Evolutionary conservation across 345 rosid genomes (phyloP).

Genomic region (Psidium friedrichsthalianum): DNA sequence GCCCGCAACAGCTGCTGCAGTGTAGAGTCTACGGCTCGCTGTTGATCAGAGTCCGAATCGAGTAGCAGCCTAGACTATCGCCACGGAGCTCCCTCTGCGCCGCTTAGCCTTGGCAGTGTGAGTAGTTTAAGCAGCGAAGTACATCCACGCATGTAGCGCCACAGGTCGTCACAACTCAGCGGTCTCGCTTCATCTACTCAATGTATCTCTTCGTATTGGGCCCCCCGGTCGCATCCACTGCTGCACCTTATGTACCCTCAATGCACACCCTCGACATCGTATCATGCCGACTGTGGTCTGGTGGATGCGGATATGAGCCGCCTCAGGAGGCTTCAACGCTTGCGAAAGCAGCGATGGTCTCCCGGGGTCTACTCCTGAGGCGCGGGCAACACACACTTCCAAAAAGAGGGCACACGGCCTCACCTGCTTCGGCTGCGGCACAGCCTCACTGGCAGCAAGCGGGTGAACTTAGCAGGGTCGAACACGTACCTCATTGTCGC

Average conservation of each 20-base stretch:
- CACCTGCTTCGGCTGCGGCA: background rate
- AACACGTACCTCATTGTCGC: background rate
- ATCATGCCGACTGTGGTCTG: constrained; percentile 10
- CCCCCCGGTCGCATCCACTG: too few species aligned
- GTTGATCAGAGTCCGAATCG: background rate
- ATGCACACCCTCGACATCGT: too few species aligned
- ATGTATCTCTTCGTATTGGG: too few species aligned
- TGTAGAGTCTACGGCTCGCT: constrained; percentile 2
- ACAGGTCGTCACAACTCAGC: too few species aligned
- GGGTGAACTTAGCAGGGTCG: background rate
- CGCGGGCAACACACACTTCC: background rate
- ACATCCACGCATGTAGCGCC: too few species aligned
- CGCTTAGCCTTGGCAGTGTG: background rate
- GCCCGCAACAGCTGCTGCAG: constrained; percentile 15
- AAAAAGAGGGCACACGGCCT: background rate
- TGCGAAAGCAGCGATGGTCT: constrained; percentile 1
- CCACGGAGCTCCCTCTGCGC: background rate
- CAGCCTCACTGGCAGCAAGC: background rate
- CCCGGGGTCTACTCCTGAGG: background rate
- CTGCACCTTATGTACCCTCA: too few species aligned
- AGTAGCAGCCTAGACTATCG: background rate
- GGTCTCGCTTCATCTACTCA: constrained; percentile 5
- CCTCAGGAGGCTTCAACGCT: constrained; percentile 22
- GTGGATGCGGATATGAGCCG: constrained; percentile 8
- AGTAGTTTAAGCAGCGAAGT: background rate